Conservation (phyloP, 2,329 filamentous ascomycete species). For the Coniochaeta sp. region DNA sequence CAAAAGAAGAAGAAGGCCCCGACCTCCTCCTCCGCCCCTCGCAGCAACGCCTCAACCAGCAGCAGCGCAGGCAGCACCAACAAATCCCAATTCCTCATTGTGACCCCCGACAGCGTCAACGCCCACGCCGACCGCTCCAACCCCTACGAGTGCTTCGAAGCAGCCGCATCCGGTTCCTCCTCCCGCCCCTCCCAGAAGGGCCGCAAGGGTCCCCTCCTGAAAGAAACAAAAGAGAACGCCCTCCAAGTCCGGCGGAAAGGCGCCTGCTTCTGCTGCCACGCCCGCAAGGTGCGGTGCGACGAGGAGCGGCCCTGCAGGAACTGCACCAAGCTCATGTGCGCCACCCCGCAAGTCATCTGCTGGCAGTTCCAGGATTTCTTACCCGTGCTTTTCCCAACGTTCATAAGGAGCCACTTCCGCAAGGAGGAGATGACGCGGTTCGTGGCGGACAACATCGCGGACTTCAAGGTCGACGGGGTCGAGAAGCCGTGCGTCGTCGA, state of each 20-base stretch:
- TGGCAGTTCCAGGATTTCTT: conserved; percentile 54
- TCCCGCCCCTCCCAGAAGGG: conserved; percentile 46
- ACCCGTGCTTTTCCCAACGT: conserved; percentile 42
- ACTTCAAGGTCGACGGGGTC: conserved; percentile 33
- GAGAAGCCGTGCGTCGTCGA: conserved; percentile 36
- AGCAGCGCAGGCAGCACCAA: conserved; percentile 7
- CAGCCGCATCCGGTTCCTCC: no score
- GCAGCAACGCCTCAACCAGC: conserved; percentile 1
- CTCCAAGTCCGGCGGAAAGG: conserved; percentile 46
- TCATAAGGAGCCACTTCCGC: conserved; percentile 43
- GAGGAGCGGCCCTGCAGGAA: conserved; percentile 48
- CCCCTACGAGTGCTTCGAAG: conserved; percentile 48
- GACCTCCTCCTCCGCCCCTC: conserved; percentile 6
- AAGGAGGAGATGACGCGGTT: conserved; percentile 43
- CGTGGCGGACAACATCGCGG: conserved; percentile 39
- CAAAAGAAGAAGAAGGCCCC: conserved; percentile 33
- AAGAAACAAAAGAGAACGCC: conserved; percentile 47
- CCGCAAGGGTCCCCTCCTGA: conserved; percentile 47
- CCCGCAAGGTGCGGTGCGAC: conserved; percentile 52
- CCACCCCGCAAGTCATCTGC: conserved; percentile 48
- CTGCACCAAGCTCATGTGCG: conserved; percentile 44
- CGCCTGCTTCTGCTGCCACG: conserved; percentile 54
- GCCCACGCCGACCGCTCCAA: conserved; percentile 43
- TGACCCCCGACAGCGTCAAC: conserved; percentile 46
- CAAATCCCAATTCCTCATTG: conserved; percentile 41